phyloP scores from a whole-genome alignment of 2,329 filamentous ascomycete genomes.

The Onygenales sp. region DNA sequence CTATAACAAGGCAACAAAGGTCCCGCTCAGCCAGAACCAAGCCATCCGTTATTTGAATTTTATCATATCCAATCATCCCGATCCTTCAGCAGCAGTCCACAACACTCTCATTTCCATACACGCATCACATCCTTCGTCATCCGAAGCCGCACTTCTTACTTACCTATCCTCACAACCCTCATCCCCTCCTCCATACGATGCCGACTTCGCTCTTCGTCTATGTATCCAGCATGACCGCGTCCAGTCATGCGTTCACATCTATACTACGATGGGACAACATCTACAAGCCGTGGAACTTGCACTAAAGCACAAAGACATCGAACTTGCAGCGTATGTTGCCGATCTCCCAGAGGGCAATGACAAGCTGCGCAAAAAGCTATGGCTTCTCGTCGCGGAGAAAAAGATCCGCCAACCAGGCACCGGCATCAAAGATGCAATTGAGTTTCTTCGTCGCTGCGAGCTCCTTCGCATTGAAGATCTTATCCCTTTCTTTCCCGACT shows the following conservation, averaged over 20 bases:
- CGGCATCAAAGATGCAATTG: conserved; percentile 86
- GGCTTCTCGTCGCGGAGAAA: conserved; percentile 89
- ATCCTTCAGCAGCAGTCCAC: conserved; percentile 76
- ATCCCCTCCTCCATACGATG: conserved; percentile 76
- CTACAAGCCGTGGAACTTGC: conserved; percentile 87
- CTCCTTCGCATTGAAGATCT: conserved; percentile 90
- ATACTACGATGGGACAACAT: conserved; percentile 92
- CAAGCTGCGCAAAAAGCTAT: conserved; percentile 79
- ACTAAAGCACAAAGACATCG: conserved; percentile 77
- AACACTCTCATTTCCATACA: conserved; percentile 97
- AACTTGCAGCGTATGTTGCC: conserved; percentile 80
- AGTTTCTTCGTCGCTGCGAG: conserved; percentile 85
- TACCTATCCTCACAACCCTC: conserved; percentile 90
- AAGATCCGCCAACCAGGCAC: conserved; percentile 73
- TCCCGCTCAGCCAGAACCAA: conserved; percentile 68
- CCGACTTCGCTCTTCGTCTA: conserved; percentile 87
- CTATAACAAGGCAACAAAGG: conserved; percentile 68
- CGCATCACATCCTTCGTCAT: conserved; percentile 70
- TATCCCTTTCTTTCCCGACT: conserved; percentile 97
- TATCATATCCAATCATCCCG: conserved; percentile 73
- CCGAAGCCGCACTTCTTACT: conserved; percentile 74
- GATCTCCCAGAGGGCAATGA: conserved; percentile 71
- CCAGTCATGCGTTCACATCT: conserved; percentile 92
- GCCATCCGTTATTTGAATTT: conserved; percentile 89
- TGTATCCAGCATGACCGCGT: conserved; percentile 93